Evolutionary conservation across 1,284 basidiomycete species (phyloP), one percentile per base, ranked within the genome.

Genomic region (Tremellales sp.): DNA sequence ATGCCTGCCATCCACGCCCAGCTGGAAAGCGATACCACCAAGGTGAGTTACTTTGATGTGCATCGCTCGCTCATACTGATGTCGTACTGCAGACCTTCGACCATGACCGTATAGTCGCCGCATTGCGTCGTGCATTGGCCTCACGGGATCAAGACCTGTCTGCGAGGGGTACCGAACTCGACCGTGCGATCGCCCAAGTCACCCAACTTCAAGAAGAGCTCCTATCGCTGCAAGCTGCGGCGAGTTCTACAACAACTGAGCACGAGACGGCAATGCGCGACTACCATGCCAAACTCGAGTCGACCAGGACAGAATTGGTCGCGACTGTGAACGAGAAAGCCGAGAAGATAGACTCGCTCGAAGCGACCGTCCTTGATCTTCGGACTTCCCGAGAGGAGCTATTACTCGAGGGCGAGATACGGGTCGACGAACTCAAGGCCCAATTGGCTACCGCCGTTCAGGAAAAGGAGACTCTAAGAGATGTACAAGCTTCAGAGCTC

Each of bases 381-480:
- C 51, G 61, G n/a, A 58, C 54, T 42, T 64, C 65, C 11, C 48
- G 63, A 22, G 61, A 69, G 36, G 66, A 71, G 41, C 50, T 68
- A 4, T 51, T 57, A 4, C 48, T 64, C 10, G 69, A 67, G 24
- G 61, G 61, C 46, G 60, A 67, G 40, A 40, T 53, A 3, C 40
- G 56, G 21, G 40, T 60, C 3, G 61, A 63, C 25, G 58, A 58
- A 22, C 24, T 56, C n/a, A 40, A 46, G 25, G 29, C 31, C 10
- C 23, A 58, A 17, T 42, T 59, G 5, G 52, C 21, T 1, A 26
- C 19, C 3, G 51, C 44, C 4, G 37, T 37, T 35, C 22, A 41
- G 7, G 49, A 54, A 15, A 54, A 54, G 22, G 46, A 52, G 13
- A 33, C 50, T 1, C 24, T 21, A 6, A 8, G 15, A 31, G 29